phyloP scores from a whole-genome alignment of 2,329 filamentous ascomycete species.

The Diaporthe nobilis region DNA sequence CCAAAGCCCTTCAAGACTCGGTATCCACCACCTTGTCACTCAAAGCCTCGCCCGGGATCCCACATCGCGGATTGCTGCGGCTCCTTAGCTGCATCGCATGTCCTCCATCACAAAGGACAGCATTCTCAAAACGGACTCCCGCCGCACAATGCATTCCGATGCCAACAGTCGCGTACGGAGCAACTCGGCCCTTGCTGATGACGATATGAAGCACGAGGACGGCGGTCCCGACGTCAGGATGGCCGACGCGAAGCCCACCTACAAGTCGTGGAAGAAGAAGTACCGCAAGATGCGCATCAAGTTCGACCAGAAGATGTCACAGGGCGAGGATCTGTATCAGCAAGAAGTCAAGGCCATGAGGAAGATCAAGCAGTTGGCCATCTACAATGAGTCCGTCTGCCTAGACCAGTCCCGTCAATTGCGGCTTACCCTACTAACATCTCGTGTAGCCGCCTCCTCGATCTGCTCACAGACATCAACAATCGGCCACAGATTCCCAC shows the following conservation, averaged over 20 bases:
- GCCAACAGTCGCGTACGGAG: conserved; percentile 14
- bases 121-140: conserved; percentile 27
- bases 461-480: conserved; percentile 92
- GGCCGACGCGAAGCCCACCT: conserved; percentile 64
- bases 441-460: conserved; percentile 82
- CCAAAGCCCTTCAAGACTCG: not conserved
- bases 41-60: conserved; percentile 1
- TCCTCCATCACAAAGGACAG: conserved; percentile 36
- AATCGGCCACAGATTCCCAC: conserved; percentile 82
- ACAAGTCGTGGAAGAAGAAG: conserved; percentile 89
- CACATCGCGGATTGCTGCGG: conserved; percentile 12
- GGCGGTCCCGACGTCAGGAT: conserved; percentile 51
- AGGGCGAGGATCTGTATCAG: conserved; percentile 86
- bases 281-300: conserved; percentile 90
- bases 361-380: conserved; percentile 85
- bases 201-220: conserved; percentile 60
- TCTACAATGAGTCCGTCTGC: conserved; percentile 87
- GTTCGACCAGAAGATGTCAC: conserved; percentile 83
- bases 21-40: not conserved
- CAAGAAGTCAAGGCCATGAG: conserved; percentile 85
- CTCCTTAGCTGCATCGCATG: conserved; percentile 10
- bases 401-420: not conserved
- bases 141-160: conserved; percentile 24
- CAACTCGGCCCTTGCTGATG: conserved; percentile 26
- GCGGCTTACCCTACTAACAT: conserved; percentile 43